Percentiles rank a stretch among this genome's conserved stretches.
Evolutionary conservation across 2,329 filamentous ascomycete species (phyloP).

Genomic region (Graphium sp.): DNA sequence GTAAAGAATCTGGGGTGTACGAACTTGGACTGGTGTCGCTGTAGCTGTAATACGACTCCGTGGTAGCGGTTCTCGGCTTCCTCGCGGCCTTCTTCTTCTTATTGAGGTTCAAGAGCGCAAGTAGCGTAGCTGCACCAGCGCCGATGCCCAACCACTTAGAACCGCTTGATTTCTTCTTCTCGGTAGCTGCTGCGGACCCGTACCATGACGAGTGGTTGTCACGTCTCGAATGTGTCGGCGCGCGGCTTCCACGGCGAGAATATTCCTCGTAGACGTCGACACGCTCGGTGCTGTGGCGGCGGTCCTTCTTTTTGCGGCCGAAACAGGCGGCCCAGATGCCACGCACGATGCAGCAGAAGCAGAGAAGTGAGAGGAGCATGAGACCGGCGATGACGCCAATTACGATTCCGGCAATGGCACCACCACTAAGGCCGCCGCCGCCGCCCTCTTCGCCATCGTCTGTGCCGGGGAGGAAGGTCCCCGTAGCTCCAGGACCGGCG

Average conservation of each 20-base stretch:
- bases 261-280: conserved; percentile 49
- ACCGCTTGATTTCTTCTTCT: conserved; percentile 33
- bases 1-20: no score
- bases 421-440: conserved; percentile 39
- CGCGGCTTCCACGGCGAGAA: conserved; percentile 26
- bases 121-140: conserved; percentile 30
- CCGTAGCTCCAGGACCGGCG: conserved; percentile 25
- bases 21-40: conserved; percentile 32
- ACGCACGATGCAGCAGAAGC: conserved; percentile 55
- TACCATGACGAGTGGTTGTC: conserved; percentile 41
- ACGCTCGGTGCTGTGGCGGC: conserved; percentile 26
- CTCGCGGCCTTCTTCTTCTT: conserved; percentile 29
- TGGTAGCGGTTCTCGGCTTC: conserved; percentile 28
- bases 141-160: conserved; percentile 35
- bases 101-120: conserved; percentile 35
- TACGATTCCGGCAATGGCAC: conserved; percentile 68
- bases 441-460: conserved; percentile 14
- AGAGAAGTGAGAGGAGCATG: conserved; percentile 49
- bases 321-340: conserved; percentile 48
- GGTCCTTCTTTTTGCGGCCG: conserved; percentile 35
- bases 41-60: conserved; percentile 37
- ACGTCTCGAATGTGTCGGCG: conserved; percentile 26
- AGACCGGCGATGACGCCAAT: conserved; percentile 56
- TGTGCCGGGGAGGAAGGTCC: conserved; percentile 25
- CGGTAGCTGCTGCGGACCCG: conserved; percentile 26